Evolutionary conservation across 257 asterid genomes (phyloP), one percentile per base, ranked within the genome.

Genomic region (Jacaranda copaia): DNA sequence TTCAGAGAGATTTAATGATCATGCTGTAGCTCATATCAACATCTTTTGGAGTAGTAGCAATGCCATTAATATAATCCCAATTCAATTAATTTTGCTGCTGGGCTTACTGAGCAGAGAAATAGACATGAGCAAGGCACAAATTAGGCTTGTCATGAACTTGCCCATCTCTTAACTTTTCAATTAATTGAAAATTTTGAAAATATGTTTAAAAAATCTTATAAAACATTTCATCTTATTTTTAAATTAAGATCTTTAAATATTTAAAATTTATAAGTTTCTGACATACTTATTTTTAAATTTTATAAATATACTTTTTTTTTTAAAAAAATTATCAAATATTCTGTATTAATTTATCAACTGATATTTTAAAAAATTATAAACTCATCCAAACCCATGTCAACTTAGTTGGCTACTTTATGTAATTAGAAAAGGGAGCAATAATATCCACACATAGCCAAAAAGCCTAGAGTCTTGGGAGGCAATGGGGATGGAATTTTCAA

Each of bases 401-500:
- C 67, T 20, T 36, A 70, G 6, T 62, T 74, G 56, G 63, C 2
- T n/a, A 39, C 42, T 15, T 7, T 12, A 40, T 60, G 72, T 42
- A 25, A 60, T 45, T 58, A 58, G 45, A 72, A 73, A 19, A 25
- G 32, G 32, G 66, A 14, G 53, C 40, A 58, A 72, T 18, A 62
- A 52, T 25, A 70, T 45, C 11, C 63, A 39, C 15, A 49, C 53
- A 51, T 11, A 55, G 55, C 9, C 42, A 68, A 48, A 62, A 69
- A 36, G 64, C 40, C 38, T 61, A 14, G 57, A 57, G 74, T 19
- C 74, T 76, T 71, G 78, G 75, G 20, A 76, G 56, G 79, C 83
- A 57, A 79, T 51, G 63, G 72, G 38, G 62, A 56, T 57, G 6
- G 74, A 77, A 67, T 35, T 70, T 46, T 60, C 61, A 60, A 69